Conservation (phyloP, 257 asterid species). For the Solanum pimpinellifolium region DNA sequence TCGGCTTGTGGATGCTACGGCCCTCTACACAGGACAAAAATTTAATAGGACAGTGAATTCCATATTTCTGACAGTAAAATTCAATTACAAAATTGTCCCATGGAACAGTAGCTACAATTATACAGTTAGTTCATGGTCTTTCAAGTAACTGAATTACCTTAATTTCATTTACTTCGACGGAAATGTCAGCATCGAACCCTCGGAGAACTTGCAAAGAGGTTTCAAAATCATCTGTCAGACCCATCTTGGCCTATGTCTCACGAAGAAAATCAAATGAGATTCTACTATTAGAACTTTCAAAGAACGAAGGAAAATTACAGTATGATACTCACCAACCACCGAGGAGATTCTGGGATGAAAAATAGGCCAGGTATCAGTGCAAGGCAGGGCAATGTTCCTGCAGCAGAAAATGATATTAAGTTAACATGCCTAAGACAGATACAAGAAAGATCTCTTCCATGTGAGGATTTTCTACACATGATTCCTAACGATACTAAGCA, state of each 20-base stretch:
- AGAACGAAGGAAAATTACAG: background rate
- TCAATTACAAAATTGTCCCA: background rate
- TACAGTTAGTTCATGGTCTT: background rate
- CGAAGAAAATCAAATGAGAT: constrained; percentile 6
- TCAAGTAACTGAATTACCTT: constrained; percentile 20
- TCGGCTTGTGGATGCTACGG: constrained; percentile 74
- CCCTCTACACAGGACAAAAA: constrained; percentile 38
- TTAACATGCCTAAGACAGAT: background rate
- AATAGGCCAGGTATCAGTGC: constrained; percentile 31
- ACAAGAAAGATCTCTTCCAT: background rate
- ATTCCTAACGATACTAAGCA: background rate
- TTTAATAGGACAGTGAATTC: background rate
- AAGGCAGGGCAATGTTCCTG: constrained; percentile 13
- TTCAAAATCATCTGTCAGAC: constrained; percentile 85
- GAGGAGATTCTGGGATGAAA: constrained; percentile 56
- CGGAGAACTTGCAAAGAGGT: constrained; percentile 92
- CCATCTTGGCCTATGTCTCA: constrained; percentile 80
- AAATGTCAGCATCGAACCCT: constrained; percentile 87
- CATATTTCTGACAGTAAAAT: background rate
- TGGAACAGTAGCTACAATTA: background rate
- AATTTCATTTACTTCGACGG: constrained; percentile 76
- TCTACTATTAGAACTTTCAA: background rate
- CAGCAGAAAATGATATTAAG: background rate
- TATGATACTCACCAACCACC: constrained; percentile 87
- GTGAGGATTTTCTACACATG: background rate